phyloP scores from a whole-genome alignment of 169 alveolate species.

The Plasmodium berghei region DNA sequence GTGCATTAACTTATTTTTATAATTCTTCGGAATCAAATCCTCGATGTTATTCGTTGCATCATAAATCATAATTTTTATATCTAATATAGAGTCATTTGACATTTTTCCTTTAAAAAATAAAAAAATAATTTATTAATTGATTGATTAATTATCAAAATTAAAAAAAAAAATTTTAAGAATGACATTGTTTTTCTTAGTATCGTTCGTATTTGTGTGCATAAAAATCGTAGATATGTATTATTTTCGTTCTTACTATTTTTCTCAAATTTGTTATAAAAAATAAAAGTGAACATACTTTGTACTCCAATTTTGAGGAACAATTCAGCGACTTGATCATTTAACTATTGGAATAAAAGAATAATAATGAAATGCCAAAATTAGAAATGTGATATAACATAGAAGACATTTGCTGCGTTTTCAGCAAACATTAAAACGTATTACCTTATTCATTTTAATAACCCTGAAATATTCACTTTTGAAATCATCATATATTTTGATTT shows the following conservation, averaged over 20 bases:
- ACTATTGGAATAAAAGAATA: conserved; percentile 2
- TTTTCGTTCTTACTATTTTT: neutral
- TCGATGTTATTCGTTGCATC: neutral
- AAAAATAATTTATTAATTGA: too few species aligned
- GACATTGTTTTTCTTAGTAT: neutral
- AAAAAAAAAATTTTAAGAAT: neutral
- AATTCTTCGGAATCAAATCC: neutral
- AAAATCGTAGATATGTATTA: too few species aligned
- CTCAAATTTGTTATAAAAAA: conserved; percentile 9
- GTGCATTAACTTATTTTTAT: neutral
- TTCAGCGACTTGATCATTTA: conserved; percentile 21
- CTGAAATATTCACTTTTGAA: conserved; percentile 11
- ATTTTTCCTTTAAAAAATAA: neutral
- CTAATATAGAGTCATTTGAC: conserved; percentile 27
- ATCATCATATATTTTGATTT: conserved; percentile 7
- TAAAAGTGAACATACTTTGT: conserved; percentile 13
- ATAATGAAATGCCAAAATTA: neutral
- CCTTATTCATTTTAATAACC: conserved; percentile 33
- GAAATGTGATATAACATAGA: too few species aligned
- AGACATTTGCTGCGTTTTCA: too few species aligned
- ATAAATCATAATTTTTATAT: conserved; percentile 46
- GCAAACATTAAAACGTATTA: neutral
- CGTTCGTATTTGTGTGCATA: too few species aligned
- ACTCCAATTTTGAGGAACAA: conserved; percentile 26
- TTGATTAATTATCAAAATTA: neutral